These are phyloP conservation scores for Gymnopus androsaceus DNA, from an alignment of 1,284 basidiomycete genomes.

Conservation along the genomic window DNA sequence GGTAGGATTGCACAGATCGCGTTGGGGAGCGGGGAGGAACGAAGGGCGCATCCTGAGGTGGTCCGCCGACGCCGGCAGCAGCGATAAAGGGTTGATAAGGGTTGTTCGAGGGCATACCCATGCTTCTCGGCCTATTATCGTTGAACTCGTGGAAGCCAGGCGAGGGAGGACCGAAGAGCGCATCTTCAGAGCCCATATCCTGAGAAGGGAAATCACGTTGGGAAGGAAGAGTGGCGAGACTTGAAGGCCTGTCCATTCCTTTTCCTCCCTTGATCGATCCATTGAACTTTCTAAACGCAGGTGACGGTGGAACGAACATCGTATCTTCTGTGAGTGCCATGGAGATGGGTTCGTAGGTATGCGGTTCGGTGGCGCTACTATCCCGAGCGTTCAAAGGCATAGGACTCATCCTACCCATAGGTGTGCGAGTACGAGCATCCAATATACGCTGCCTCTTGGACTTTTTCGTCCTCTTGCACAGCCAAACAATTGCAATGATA, in stretches of 20 bases:
- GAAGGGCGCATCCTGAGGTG: slow-evolving; percentile 9
- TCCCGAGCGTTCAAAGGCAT: slow-evolving; percentile 45
- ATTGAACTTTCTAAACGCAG: slow-evolving; percentile 57
- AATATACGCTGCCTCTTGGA: slow-evolving; percentile 27
- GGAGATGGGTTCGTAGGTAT: slow-evolving; percentile 69
- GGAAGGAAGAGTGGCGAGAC: slow-evolving; percentile 21
- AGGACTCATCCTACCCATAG: slow-evolving; percentile 54
- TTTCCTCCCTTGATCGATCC: slow-evolving; percentile 23
- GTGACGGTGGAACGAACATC: slow-evolving; percentile 60
- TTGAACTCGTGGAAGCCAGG: slow-evolving; percentile 20
- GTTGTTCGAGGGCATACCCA: slow-evolving; percentile 15
- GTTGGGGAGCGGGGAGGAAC: slow-evolving; percentile 9
- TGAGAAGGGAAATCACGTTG: slow-evolving; percentile 16
- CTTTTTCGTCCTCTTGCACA: slow-evolving; percentile 47
- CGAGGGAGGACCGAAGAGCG: slow-evolving; percentile 19
- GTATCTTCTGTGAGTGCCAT: slow-evolving; percentile 77
- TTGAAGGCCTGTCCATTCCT: slow-evolving; percentile 25
- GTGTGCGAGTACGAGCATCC: slow-evolving; percentile 35
- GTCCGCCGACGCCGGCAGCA: not conserved
- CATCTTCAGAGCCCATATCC: slow-evolving; percentile 22
- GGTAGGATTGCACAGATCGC: slow-evolving; percentile 1
- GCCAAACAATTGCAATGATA: slow-evolving; percentile 49
- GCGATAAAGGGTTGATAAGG: slow-evolving; percentile 5
- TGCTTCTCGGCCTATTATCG: slow-evolving; percentile 40
- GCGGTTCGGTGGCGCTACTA: slow-evolving; percentile 34